Evolutionary conservation across 257 asterid genomes (phyloP), one percentile per base, ranked within the genome.

Genomic region (Marsdenia floribunda): DNA sequence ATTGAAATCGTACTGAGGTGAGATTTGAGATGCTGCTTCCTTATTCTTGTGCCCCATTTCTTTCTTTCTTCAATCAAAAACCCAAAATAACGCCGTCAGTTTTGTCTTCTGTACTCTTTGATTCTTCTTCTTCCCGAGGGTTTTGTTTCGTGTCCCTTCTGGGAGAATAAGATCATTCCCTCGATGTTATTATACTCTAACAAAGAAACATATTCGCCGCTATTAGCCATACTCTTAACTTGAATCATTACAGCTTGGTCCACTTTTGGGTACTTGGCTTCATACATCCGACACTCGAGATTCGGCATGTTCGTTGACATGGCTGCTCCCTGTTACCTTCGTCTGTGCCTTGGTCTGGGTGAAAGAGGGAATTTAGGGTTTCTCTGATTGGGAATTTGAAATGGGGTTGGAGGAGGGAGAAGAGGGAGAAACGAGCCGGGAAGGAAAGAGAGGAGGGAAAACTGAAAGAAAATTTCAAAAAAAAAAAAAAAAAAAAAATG

Each of bases 241-340:
- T 95, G 98, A 35, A 95, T 92, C 99, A 95, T 92, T 42, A 95
- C 99, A 16, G 98, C 96, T 4, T 72, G 81, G 81, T 95, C 99
- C 26, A 95, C 98, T 80, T 95, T 98, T 68, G 99, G 99, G 75
- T 95, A 95, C 85, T 38, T 86, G 4, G 96, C 93, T 83, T 95
- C 99, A 87, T 95, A 95, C 99, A 95, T 95, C 80, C 98, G 92
- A 85, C 99, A 95, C 74, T 95, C 99, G 2, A 95, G 88, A 70
- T 87, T 93, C 61, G 88, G 91, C 58, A 91, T 82, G 82, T 82
- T 89, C 53, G 86, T 73, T 74, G 96, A 85, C 97, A 93, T 93
- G 44, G 81, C 46, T 52, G 61, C 14, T 29, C 29, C 53, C 59
- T 8, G 24, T 33, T 52, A 50, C 38, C 15, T 46, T 63, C 6